Evolutionary conservation across 2,329 filamentous ascomycete species (phyloP).

Genomic region (Calonectria leucothoes): DNA sequence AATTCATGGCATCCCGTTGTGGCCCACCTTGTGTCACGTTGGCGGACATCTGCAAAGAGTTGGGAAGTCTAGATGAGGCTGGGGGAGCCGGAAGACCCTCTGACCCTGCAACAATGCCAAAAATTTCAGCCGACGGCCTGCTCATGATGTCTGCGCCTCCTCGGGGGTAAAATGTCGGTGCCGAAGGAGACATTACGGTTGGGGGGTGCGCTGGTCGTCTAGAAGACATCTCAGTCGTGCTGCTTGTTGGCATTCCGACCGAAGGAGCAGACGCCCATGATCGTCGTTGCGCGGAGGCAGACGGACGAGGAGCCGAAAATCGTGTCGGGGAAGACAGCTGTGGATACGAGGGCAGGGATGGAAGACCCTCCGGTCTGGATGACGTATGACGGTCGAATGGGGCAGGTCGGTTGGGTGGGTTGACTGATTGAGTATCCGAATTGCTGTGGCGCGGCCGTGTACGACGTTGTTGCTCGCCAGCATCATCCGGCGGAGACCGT

Average conservation of each 20-base stretch:
- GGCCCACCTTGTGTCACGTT: slow-evolving; percentile 9
- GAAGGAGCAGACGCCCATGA: not conserved
- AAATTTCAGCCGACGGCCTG: not conserved
- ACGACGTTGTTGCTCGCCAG: slow-evolving; percentile 42
- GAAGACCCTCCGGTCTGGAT: not conserved
- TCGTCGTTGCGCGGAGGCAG: not conserved
- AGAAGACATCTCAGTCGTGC: slow-evolving; percentile 10
- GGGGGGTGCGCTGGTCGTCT: slow-evolving; percentile 12
- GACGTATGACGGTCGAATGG: not conserved
- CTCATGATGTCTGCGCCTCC: not conserved
- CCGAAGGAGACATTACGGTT: slow-evolving; percentile 25
- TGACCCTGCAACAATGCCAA: not conserved
- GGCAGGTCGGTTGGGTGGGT: not conserved
- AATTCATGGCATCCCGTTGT: slow-evolving; percentile 15
- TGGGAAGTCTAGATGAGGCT: slow-evolving; percentile 1
- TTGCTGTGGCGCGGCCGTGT: slow-evolving; percentile 42
- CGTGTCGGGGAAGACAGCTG: not conserved
- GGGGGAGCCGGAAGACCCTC: not conserved
- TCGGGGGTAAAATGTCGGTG: slow-evolving; percentile 26
- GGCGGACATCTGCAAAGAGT: slow-evolving; percentile 24
- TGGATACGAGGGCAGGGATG: not conserved
- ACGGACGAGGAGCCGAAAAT: not conserved
- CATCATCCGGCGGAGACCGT: slow-evolving; percentile 44
- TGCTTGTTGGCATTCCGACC: not conserved
- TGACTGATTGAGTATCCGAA: slow-evolving; percentile 17